Evolutionary conservation across 371 early-diverging fungal species (phyloP).

Genomic region (Modicella reniformis): DNA sequence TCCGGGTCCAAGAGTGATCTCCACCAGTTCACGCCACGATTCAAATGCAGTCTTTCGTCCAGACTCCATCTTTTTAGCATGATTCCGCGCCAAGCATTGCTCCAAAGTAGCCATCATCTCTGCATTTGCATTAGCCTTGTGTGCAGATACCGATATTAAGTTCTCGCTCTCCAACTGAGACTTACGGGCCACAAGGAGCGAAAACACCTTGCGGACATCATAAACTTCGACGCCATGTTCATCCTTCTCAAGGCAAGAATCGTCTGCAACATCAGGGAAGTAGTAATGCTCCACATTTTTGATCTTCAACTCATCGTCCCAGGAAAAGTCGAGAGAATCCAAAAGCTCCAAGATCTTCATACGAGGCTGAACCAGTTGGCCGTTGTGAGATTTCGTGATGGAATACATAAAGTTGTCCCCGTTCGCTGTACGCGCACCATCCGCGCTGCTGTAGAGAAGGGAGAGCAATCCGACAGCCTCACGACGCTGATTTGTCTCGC

Average conservation of each 20-base stretch:
- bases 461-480: slow-evolving; percentile 50
- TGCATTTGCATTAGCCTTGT: slow-evolving; percentile 57
- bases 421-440: slow-evolving; percentile 25
- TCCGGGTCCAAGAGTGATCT: slow-evolving; percentile 73
- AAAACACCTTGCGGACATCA: slow-evolving; percentile 74
- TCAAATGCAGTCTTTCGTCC: slow-evolving; percentile 70
- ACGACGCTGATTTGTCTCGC: slow-evolving; percentile 47
- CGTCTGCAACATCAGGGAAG: slow-evolving; percentile 54
- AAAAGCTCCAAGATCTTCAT: slow-evolving; percentile 67
- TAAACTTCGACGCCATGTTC: slow-evolving; percentile 69
- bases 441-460: slow-evolving; percentile 46
- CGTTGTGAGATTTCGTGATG: slow-evolving; percentile 33
- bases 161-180: slow-evolving; percentile 61
- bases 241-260: slow-evolving; percentile 60
- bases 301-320: slow-evolving; percentile 59
- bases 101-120: slow-evolving; percentile 66
- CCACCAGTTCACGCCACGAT: slow-evolving; percentile 85
- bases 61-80: slow-evolving; percentile 67
- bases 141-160: slow-evolving; percentile 54
- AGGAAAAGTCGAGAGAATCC: slow-evolving; percentile 64
- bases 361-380: slow-evolving; percentile 58
- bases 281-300: slow-evolving; percentile 49
- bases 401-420: slow-evolving; percentile 48
- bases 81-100: slow-evolving; percentile 70
- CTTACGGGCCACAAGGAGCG: slow-evolving; percentile 57